Conservation (phyloP, 2,329 filamentous ascomycete genomes). For the Didymella segeticola region DNA sequence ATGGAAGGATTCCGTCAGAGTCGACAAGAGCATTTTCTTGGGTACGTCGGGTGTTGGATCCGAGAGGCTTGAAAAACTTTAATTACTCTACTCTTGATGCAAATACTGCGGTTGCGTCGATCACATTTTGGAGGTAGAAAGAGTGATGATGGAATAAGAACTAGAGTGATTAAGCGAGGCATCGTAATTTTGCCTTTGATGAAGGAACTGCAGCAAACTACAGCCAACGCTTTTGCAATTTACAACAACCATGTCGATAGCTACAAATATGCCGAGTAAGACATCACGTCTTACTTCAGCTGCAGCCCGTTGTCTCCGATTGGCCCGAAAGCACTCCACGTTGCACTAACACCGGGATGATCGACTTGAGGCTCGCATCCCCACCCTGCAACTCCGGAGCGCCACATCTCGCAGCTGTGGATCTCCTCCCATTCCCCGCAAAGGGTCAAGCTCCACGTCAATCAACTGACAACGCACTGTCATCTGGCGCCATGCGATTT, state of each 20-base stretch:
- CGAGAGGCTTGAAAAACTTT: constrained; percentile 14
- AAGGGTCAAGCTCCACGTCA: neutral
- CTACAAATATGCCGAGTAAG: neutral
- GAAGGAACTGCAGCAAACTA: no score
- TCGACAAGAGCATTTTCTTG: constrained; percentile 33
- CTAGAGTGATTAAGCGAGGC: neutral
- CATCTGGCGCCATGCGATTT: neutral
- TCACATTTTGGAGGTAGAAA: no score
- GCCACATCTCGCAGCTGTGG: neutral
- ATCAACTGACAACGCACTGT: neutral
- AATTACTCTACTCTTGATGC: no score
- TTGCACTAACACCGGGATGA: neutral
- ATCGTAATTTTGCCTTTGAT: neutral
- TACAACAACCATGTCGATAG: neutral
- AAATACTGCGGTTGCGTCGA: no score
- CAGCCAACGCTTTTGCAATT: no score
- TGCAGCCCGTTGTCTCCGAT: neutral
- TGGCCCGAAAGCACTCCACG: neutral
- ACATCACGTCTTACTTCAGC: neutral
- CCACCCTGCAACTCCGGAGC: constrained; percentile 7
- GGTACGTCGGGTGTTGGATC: neutral
- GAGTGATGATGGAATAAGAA: neutral
- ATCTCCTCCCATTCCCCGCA: constrained; percentile 5
- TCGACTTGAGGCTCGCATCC: constrained; percentile 5
- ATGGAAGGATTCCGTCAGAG: constrained; percentile 15